Conservation (phyloP, 768 basidiomycete genomes). For the Cystofilobasidium capitatum region DNA sequence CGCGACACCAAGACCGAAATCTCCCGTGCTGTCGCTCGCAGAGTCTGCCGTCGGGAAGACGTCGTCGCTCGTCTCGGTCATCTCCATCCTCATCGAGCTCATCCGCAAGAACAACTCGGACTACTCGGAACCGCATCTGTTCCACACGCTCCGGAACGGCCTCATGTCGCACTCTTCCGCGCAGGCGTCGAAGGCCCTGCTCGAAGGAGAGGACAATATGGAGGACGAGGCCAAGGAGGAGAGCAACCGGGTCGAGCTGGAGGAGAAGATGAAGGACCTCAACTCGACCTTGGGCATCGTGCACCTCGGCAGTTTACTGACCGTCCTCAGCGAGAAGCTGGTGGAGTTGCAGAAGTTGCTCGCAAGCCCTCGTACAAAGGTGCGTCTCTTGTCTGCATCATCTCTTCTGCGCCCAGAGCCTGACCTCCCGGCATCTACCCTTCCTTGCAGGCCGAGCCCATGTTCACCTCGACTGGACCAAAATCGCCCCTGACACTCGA, state of each 20-base stretch:
- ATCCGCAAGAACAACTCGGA: slow-evolving; percentile 87
- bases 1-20: not conserved
- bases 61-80: slow-evolving; percentile 76
- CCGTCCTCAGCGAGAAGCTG: slow-evolving; percentile 59
- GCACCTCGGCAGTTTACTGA: slow-evolving; percentile 72
- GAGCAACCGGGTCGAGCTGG: slow-evolving; percentile 28
- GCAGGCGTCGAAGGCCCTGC: not conserved
- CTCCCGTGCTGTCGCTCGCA: slow-evolving; percentile 11
- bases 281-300: slow-evolving; percentile 49
- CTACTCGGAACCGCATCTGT: slow-evolving; percentile 94
- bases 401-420: too few species aligned
- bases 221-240: slow-evolving; percentile 30
- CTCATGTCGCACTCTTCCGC: slow-evolving; percentile 52
- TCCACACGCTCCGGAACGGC: slow-evolving; percentile 83
- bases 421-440: too few species aligned
- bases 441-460: not conserved
- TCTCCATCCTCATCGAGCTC: slow-evolving; percentile 74
- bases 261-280: slow-evolving; percentile 34
- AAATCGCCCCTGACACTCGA: slow-evolving; percentile 81
- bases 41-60: slow-evolving; percentile 33
- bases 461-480: slow-evolving; percentile 41
- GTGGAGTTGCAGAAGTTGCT: slow-evolving; percentile 62
- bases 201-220: slow-evolving; percentile 27
- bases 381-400: slow-evolving; percentile 41
- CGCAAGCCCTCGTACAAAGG: slow-evolving; percentile 62